Base-by-base conservation (phyloP, 2,329 filamentous ascomycete species). In the Ascochyta viciae-villosae region DNA sequence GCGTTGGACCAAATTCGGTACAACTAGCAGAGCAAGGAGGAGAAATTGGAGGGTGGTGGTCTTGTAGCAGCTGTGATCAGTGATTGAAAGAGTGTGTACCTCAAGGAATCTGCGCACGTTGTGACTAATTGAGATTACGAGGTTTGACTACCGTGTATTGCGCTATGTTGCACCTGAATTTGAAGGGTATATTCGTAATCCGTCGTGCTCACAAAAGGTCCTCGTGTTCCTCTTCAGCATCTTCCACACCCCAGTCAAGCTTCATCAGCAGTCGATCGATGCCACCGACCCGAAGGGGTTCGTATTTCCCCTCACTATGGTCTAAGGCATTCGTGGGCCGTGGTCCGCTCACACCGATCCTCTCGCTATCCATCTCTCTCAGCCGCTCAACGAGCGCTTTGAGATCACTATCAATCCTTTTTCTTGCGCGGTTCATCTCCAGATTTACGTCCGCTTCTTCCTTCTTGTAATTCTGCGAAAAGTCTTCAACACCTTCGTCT, bases 221-320 rank as follows among this genome's bases (percentile, higher is more conserved):
- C 29, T 64, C 64, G 23, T 37, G 24, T 16, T 69, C 64, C 19
- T 48, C 48, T 16, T 49, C 51, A 50, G 64, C 67, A 23, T 72
- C 73, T 12, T 74, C 71, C 4, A 56, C 69, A n/a, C 76, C 75
- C 74, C 84, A 86, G 63, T 96, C 92, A 66, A 97, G 79, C 80
- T 96, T 96, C 91, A 96, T 96, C 71, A 97, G 76, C 71, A 97
- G 76, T 55, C 90, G 82, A 77, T 96, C 92, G 41, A 97, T 86
- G 1, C 92, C 90, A 0, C 91, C 91, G 3, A 91, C 85, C 57
- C 89, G 87, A 59, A 86, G 83, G 1, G 91, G 89, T 27, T 88
- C 82, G 72, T 91, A 96, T 0, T 79, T 81, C 35, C 79, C 78
- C 29, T 83, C 81, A 12, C 67, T 65, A 49, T 64, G 41, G 31